These are phyloP conservation scores for Thinopyrum obtusiflorum DNA, from an alignment of 202 grass and related monocot species.

Conservation along the genomic window DNA sequence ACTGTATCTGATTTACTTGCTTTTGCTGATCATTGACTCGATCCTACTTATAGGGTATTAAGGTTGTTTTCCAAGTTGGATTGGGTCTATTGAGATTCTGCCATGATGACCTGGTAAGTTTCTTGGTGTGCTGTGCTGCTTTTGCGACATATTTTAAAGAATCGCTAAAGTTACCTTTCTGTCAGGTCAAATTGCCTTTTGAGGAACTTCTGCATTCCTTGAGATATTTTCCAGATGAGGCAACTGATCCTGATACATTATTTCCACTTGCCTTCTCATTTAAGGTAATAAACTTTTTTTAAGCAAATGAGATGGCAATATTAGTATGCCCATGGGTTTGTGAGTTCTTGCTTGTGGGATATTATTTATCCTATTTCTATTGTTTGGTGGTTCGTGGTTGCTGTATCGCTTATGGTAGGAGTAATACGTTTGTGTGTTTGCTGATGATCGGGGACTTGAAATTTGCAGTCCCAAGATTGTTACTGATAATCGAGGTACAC, in stretches of 20 bases:
- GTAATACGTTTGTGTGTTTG: background rate
- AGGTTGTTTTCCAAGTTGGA: conserved; percentile 93
- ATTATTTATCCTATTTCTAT: background rate
- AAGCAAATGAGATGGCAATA: background rate
- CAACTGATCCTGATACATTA: conserved; percentile 77
- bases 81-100: conserved; percentile 82
- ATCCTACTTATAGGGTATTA: conserved; percentile 57
- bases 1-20: conserved; percentile 17
- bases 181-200: conserved; percentile 88
- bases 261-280: conserved; percentile 78
- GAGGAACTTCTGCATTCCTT: conserved; percentile 79
- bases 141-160: conserved; percentile 8
- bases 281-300: conserved; percentile 55
- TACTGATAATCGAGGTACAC: background rate
- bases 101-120: conserved; percentile 86
- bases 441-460: background rate
- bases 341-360: background rate
- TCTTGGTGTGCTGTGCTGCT: conserved; percentile 7
- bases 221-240: conserved; percentile 84
- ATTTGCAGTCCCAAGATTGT: background rate
- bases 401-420: background rate
- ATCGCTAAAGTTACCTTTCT: conserved; percentile 14
- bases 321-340: background rate
- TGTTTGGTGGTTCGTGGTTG: background rate
- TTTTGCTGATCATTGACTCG: background rate